Conservation (phyloP, 208 protist species). For the Leishmania lainsoni region DNA sequence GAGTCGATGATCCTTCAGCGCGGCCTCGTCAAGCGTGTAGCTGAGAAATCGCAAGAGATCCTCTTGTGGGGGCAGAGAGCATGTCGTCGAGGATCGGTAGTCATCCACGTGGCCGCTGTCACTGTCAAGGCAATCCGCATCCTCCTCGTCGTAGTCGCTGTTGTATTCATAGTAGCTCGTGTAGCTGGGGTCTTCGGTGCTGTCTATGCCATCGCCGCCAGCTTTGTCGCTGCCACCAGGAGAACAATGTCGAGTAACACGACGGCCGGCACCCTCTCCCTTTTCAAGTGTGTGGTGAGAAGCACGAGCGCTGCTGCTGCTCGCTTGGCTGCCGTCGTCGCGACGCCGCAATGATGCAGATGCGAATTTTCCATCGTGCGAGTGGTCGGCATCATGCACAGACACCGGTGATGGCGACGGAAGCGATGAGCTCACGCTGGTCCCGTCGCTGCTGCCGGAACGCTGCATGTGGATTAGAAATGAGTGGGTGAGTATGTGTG, state of each 20-base stretch:
- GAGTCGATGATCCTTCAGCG: conserved; percentile 58
- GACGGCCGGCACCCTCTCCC: background rate
- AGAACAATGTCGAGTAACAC: background rate
- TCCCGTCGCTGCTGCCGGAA: background rate
- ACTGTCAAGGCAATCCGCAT: conserved; percentile 19
- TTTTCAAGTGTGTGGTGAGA: conserved; percentile 29
- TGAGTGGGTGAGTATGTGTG: background rate
- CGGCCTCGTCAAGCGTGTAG: conserved; percentile 32
- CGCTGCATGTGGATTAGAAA: background rate
- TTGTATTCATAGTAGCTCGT: conserved; percentile 35
- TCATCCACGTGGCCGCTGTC: conserved; percentile 2
- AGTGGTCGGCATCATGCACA: background rate
- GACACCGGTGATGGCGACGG: background rate
- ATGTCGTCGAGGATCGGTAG: background rate
- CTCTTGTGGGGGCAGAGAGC: conserved; percentile 34
- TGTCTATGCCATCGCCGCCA: background rate
- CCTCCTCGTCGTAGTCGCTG: conserved; percentile 32
- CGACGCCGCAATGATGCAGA: background rate
- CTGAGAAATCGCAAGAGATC: conserved; percentile 55
- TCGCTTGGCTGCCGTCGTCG: conserved; percentile 3
- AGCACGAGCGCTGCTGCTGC: background rate
- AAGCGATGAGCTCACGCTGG: conserved; percentile 1
- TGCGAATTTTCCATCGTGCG: background rate
- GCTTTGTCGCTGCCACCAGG: background rate
- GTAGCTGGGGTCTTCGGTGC: background rate